Percentiles rank a stretch among this genome's conserved stretches.
Evolutionary conservation across 768 basidiomycete genomes (phyloP).

Genomic region (Rubroboletus pulcherrimus): DNA sequence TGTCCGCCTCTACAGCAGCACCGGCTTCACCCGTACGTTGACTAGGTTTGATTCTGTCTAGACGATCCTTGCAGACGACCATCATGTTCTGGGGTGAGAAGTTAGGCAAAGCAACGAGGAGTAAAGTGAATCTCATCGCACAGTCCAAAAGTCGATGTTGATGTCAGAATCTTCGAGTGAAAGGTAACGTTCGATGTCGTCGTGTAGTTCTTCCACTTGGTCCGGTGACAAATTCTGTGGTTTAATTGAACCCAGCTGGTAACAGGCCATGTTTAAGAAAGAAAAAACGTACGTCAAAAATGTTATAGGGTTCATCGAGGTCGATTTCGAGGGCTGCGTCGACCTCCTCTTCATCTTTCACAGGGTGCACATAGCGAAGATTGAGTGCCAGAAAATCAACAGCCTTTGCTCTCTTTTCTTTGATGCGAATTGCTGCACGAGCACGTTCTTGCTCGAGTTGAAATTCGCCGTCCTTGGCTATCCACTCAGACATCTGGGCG

Average conservation of each 20-base stretch:
- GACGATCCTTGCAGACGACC: constrained; percentile 88
- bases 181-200: constrained; percentile 91
- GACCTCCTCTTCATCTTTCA: constrained; percentile 71
- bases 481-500: constrained; percentile 97
- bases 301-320: constrained; percentile 96
- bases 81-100: constrained; percentile 76
- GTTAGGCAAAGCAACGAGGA: constrained; percentile 2
- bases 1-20: constrained; percentile 80
- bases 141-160: constrained; percentile 98
- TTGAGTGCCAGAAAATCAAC: constrained; percentile 97
- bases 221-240: constrained; percentile 74
- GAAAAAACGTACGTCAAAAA: constrained; percentile 73
- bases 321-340: constrained; percentile 95
- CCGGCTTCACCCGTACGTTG: constrained; percentile 65
- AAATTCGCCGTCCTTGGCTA: constrained; percentile 95
- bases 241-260: constrained; percentile 7
- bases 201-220: constrained; percentile 90
- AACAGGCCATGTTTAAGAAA: neutral
- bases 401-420: constrained; percentile 97
- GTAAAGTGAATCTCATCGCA: constrained; percentile 33
- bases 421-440: constrained; percentile 89
- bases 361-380: constrained; percentile 82
- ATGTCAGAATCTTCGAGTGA: constrained; percentile 77
- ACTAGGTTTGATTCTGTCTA: constrained; percentile 69
- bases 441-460: constrained; percentile 91